Evolutionary conservation across 2,329 filamentous ascomycete species (phyloP), one percentile per base, ranked within the genome.

Genomic region (Diaporthe longicolla): DNA sequence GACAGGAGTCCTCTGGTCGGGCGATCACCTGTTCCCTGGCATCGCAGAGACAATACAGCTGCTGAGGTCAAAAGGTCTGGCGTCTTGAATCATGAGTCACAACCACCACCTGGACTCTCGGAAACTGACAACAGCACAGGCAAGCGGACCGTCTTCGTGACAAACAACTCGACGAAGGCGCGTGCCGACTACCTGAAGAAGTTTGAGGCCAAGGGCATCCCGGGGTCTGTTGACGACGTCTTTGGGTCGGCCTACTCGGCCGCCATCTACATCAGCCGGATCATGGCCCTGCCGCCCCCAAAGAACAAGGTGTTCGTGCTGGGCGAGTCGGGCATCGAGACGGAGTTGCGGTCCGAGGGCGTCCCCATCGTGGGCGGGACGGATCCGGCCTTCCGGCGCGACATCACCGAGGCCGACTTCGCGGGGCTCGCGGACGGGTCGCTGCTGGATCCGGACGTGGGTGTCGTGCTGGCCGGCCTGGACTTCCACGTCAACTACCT

Each of bases 81-180:
- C 24, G 13, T 11, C 59, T 40, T 66, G 63, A 15, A 5, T 8
- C 37, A 45, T 54, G 65, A 48, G 72, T 52, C 72, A 74, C 35
- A 2, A 17, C 13, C 24, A 26, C 24, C 15, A n/a, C 45, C 15
- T 13, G 48, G 15, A 32, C 45, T 26, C 48, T 54, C 17, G 13
- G 5, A 29, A 26, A 26, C 69, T 72, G 24, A 74, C 45, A 15
- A 29, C 2, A 5, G n/a, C 15, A 37, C 70, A 97, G 95, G 94
- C 81, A 99, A 99, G 84, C 93, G 93, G 82, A 89, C 97, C 45
- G 92, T 99, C 71, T 99, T 99, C 81, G 97, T 99, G 70, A 99
- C 97, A 54, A 99, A 99, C 86, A 99, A 99, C 87, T 98, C 95
- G 81, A 98, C 97, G 73, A 99, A 99, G 83, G 98, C 96, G 15